Evolutionary conservation across 257 asterid genomes (phyloP).

Genomic region (Cruciata laevipes): DNA sequence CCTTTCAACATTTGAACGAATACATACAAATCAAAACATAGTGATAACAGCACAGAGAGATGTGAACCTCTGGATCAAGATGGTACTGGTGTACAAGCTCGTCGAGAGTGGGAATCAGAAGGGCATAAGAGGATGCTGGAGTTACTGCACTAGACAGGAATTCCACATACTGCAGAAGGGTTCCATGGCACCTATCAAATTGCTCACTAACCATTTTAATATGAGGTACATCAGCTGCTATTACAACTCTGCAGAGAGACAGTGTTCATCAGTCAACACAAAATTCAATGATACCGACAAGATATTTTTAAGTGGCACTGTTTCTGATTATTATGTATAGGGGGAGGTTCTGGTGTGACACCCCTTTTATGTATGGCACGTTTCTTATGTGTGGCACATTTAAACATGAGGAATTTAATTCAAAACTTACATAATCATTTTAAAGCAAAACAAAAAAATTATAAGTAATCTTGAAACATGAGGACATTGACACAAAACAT

Average conservation of each 20-base stretch:
- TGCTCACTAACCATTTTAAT: conserved; percentile 97
- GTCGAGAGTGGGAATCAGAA: conserved; percentile 79
- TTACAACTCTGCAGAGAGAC: conserved; percentile 69
- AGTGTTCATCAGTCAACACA: conserved; percentile 19
- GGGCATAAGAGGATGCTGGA: conserved; percentile 67
- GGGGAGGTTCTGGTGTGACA: no score
- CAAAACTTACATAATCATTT: no score
- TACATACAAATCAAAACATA: neutral
- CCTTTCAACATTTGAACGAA: neutral
- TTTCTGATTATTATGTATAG: no score
- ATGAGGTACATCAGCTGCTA: conserved; percentile 73
- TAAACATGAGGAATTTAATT: no score
- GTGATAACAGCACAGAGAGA: conserved; percentile 8
- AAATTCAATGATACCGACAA: conserved; percentile 2
- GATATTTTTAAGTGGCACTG: neutral
- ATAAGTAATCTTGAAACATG: no score
- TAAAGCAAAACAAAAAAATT: no score
- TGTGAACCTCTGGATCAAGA: conserved; percentile 94
- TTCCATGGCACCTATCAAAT: conserved; percentile 97
- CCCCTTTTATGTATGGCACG: no score
- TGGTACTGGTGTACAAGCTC: conserved; percentile 89
- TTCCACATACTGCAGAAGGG: conserved; percentile 98
- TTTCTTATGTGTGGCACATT: no score
- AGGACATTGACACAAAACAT: no score
- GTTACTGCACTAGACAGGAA: conserved; percentile 84